Percentiles rank a stretch among this genome's conserved stretches.
phyloP scores from a whole-genome alignment of 305 asterid species.

The Coffea humblotiana region DNA sequence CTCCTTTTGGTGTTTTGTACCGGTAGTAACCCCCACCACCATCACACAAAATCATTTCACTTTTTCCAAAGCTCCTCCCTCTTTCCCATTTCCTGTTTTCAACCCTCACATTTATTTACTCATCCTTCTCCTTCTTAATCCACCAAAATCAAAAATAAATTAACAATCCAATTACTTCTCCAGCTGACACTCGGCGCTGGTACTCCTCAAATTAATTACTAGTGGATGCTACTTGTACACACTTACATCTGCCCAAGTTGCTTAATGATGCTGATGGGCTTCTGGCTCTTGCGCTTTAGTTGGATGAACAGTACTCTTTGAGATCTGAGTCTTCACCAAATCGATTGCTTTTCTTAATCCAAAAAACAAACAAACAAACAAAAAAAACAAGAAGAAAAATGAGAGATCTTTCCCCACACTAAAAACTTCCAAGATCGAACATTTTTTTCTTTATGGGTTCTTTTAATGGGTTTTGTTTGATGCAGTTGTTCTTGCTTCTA shows the following conservation, averaged over 20 bases:
- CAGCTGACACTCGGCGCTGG: no score
- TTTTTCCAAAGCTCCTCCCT: conserved; percentile 18
- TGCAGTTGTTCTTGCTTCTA: conserved; percentile 36
- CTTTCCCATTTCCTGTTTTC: not conserved
- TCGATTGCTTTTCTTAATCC: no score
- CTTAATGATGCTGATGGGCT: not conserved
- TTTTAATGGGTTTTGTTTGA: not conserved
- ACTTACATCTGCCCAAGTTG: not conserved
- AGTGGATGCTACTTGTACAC: not conserved
- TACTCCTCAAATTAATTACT: no score
- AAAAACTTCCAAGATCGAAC: conserved; percentile 39
- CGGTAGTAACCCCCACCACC: conserved; percentile 10
- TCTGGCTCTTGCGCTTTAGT: conserved; percentile 1
- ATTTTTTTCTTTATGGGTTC: not conserved
- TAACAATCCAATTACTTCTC: no score
- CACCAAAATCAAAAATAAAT: no score
- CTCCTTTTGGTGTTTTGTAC: conserved; percentile 64
- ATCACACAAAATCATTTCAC: conserved; percentile 14
- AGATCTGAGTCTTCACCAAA: not conserved
- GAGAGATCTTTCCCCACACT: conserved; percentile 30
- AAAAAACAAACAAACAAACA: no score
- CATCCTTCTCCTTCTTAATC: not conserved
- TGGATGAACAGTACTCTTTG: not conserved
- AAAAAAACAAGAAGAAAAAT: no score
- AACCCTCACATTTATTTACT: conserved; percentile 9